phyloP scores from a whole-genome alignment of 805 yeast genomes.

The Wickerhamiella occidentalis region DNA sequence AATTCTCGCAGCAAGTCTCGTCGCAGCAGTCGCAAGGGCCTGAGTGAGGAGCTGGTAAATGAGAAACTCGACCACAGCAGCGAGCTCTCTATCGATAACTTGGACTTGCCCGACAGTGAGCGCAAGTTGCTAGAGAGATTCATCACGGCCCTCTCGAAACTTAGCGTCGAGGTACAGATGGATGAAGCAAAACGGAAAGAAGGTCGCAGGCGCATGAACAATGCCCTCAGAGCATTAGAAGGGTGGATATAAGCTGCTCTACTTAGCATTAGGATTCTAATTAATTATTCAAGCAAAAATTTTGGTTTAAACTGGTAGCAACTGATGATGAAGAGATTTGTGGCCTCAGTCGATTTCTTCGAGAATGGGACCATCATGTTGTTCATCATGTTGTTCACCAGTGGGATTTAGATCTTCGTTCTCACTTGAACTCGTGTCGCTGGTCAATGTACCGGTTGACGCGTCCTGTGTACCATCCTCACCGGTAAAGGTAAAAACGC shows the following conservation, averaged over 20 bases:
- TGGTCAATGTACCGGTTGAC: background rate
- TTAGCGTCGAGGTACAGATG: conserved; percentile 82
- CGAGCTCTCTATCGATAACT: conserved; percentile 46
- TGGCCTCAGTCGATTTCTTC: background rate
- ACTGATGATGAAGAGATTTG: too few relatives aligned
- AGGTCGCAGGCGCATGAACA: conserved; percentile 66
- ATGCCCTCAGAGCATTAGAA: conserved; percentile 75
- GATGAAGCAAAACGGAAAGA: conserved; percentile 72
- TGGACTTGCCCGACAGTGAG: conserved; percentile 65
- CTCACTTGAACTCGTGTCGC: background rate
- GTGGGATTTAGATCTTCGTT: background rate
- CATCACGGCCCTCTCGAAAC: conserved; percentile 69
- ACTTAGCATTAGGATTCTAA: background rate
- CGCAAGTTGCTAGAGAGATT: conserved; percentile 71
- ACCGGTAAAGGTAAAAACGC: conserved; percentile 20
- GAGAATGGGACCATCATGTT: background rate
- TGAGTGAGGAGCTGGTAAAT: conserved; percentile 21
- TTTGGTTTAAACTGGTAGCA: background rate
- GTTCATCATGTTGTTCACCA: too few relatives aligned
- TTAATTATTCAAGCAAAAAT: background rate
- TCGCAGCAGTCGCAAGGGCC: conserved; percentile 7
- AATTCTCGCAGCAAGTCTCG: background rate
- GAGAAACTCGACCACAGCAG: conserved; percentile 22
- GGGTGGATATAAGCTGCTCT: conserved; percentile 41
- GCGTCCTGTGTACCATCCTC: background rate